phyloP scores from a whole-genome alignment of 208 protist genomes.

The Leptomonas pyrrhocoris region DNA sequence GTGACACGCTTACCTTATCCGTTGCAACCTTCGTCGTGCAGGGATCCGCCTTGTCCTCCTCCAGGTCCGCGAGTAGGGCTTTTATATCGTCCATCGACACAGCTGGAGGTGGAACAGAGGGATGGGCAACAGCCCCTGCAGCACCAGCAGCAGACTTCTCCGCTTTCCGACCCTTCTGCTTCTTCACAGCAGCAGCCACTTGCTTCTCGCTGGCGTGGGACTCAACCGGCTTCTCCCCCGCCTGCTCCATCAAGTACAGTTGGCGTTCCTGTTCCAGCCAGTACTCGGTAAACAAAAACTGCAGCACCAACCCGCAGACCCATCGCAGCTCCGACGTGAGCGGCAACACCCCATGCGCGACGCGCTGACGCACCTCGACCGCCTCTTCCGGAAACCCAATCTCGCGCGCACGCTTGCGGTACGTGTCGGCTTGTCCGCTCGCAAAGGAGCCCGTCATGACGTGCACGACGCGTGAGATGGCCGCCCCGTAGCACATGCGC shows the following conservation, averaged over 20 bases:
- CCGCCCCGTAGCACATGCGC: conserved; percentile 66
- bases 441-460: conserved; percentile 87
- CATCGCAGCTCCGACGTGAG: conserved; percentile 80
- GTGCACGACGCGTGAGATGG: conserved; percentile 81
- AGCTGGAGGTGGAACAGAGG: conserved; percentile 1
- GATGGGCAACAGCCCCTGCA: background rate
- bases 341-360: conserved; percentile 79
- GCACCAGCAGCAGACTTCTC: background rate
- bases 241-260: conserved; percentile 50
- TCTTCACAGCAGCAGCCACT: background rate
- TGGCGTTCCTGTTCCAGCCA: conserved; percentile 79
- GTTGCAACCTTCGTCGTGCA: background rate
- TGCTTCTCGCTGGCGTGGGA: background rate
- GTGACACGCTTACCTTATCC: background rate
- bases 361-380: conserved; percentile 86
- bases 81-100: conserved; percentile 66
- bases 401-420: conserved; percentile 70
- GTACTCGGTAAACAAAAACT: conserved; percentile 79
- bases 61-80: conserved; percentile 52
- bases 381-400: conserved; percentile 87
- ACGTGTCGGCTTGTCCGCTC: conserved; percentile 57
- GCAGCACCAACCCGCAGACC: conserved; percentile 70
- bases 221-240: conserved; percentile 7
- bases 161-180: conserved; percentile 9
- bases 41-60: conserved; percentile 10